phyloP scores from a whole-genome alignment of 2,329 filamentous ascomycete species.

The Botrytis byssoidea region DNA sequence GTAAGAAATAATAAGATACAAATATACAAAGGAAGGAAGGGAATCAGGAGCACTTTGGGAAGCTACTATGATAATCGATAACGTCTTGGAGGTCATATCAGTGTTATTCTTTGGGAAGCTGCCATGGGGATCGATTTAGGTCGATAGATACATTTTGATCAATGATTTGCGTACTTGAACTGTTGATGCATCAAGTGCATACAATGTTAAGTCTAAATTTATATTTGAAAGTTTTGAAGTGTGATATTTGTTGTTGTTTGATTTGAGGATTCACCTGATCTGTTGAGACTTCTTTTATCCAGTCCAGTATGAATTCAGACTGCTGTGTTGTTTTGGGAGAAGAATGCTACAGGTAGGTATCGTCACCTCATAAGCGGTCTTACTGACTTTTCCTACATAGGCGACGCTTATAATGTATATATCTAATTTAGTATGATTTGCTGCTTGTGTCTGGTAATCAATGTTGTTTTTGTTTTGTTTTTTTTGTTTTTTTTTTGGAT shows the following conservation, averaged over 20 bases:
- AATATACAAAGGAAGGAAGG: slow-evolving; percentile 10
- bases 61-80: slow-evolving; percentile 19
- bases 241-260: neutral
- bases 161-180: slow-evolving; percentile 8
- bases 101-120: slow-evolving; percentile 12
- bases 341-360: neutral
- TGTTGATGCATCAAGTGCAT: slow-evolving; percentile 15
- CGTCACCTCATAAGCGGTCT: neutral
- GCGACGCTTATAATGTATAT: neutral
- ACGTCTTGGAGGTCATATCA: slow-evolving; percentile 4
- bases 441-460: neutral
- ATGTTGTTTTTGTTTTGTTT: neutral
- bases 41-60: slow-evolving; percentile 8
- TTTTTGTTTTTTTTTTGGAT: neutral
- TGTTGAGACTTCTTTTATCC: neutral
- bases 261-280: neutral
- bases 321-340: neutral
- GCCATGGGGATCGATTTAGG: slow-evolving; percentile 13
- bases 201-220: slow-evolving; percentile 18
- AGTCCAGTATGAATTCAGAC: neutral
- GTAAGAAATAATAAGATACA: slow-evolving; percentile 29
- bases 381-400: neutral
- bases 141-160: slow-evolving; percentile 21
- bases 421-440: neutral
- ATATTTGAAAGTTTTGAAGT: neutral